A percentile compares a stretch with the other conserved stretches of the same genome.
Evolutionary conservation across 805 yeast species (phyloP).

Genomic region (Cyberlindnera euphorbiiphila): DNA sequence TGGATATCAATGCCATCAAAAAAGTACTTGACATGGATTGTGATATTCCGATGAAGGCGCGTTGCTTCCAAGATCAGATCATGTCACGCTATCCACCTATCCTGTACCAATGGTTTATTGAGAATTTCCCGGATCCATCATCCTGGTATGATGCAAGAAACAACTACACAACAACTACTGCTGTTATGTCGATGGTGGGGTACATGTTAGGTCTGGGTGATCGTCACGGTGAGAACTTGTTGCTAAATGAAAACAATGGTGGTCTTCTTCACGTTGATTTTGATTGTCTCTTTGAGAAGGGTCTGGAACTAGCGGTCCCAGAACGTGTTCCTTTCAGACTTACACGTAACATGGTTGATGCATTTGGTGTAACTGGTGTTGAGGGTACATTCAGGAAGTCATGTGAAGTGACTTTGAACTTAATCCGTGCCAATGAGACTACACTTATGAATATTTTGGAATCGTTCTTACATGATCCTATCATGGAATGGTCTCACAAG

Average conservation of each 20-base stretch:
- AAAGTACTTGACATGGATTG: constrained; percentile 25
- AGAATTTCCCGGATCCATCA: constrained; percentile 84
- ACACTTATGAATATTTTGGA: constrained; percentile 87
- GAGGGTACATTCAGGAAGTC: constrained; percentile 87
- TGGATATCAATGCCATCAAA: constrained; percentile 27
- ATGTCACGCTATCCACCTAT: constrained; percentile 55
- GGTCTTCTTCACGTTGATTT: constrained; percentile 90
- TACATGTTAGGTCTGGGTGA: constrained; percentile 93
- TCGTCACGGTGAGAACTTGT: constrained; percentile 89
- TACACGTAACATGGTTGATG: constrained; percentile 85
- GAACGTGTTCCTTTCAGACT: constrained; percentile 93
- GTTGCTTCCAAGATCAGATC: constrained; percentile 32
- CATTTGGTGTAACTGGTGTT: constrained; percentile 80
- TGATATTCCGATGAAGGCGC: constrained; percentile 32
- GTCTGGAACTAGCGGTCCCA: constrained; percentile 68
- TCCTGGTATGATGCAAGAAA: constrained; percentile 82
- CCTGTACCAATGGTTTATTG: constrained; percentile 81
- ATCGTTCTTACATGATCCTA: constrained; percentile 89
- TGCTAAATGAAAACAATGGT: constrained; percentile 71
- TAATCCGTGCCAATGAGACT: constrained; percentile 76
- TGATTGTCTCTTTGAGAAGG: constrained; percentile 92
- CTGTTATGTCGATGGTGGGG: constrained; percentile 98
- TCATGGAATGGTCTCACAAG: constrained; percentile 66
- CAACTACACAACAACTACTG: constrained; percentile 70
- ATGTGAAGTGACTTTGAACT: constrained; percentile 74